Evolutionary conservation across 1,139 yeast species (phyloP).

Genomic region (Magnusiomyces tetraspermus): DNA sequence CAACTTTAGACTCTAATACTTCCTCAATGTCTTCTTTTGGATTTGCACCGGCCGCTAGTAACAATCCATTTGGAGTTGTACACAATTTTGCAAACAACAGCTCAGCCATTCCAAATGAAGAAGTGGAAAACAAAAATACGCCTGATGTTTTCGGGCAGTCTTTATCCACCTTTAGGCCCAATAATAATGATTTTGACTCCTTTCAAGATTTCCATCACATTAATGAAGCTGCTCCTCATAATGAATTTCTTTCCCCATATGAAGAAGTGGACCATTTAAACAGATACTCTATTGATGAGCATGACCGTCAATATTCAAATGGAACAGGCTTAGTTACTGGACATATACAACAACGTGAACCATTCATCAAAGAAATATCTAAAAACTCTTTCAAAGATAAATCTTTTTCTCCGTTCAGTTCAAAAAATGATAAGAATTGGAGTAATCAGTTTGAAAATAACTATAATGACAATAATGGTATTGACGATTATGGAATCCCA

Average conservation of each 20-base stretch:
- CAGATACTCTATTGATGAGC: not conserved
- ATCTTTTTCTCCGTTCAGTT: not conserved
- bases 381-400: not conserved
- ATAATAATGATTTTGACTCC: not conserved
- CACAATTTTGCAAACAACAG: too few relatives aligned
- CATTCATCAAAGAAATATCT: not conserved
- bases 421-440: not conserved
- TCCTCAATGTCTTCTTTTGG: not conserved
- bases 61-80: too few relatives aligned
- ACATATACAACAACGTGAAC: not conserved
- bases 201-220: not conserved
- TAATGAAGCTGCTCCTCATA: not conserved
- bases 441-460: not conserved
- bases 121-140: too few relatives aligned
- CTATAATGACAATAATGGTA: not conserved
- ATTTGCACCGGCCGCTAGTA: not conserved
- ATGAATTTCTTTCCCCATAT: not conserved
- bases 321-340: not conserved
- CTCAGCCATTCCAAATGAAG: too few relatives aligned
- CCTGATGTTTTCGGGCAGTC: not conserved
- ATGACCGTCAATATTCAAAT: not conserved
- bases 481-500: not conserved
- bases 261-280: not conserved
- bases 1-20: not conserved
- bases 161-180: not conserved